These are phyloP conservation scores for Penicillium chermesinum DNA, from an alignment of 495 filamentous ascomycete genomes.

Conservation along the genomic window DNA sequence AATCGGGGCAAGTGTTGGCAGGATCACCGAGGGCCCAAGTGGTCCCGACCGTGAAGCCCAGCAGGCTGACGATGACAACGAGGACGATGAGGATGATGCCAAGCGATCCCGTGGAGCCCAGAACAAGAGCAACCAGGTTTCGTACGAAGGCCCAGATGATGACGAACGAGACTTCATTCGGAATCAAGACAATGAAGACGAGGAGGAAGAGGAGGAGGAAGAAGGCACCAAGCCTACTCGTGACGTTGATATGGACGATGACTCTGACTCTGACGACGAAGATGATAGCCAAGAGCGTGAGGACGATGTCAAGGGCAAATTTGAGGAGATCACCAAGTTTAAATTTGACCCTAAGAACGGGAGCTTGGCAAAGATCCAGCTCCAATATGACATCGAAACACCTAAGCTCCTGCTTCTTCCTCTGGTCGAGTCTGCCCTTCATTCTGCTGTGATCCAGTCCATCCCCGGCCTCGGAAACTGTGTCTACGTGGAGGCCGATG, in stretches of 20 bases:
- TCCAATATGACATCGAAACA: slow-evolving; percentile 75
- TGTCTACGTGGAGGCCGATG: slow-evolving; percentile 62
- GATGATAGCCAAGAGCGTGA: slow-evolving; percentile 51
- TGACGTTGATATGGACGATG: slow-evolving; percentile 31
- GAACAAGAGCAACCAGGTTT: slow-evolving; percentile 72
- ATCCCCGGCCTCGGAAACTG: slow-evolving; percentile 70
- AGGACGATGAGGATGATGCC: slow-evolving; percentile 80
- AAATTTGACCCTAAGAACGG: slow-evolving; percentile 72
- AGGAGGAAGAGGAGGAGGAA: slow-evolving; percentile 44
- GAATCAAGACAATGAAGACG: slow-evolving; percentile 38
- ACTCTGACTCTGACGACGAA: slow-evolving; percentile 37
- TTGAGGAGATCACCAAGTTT: slow-evolving; percentile 64
- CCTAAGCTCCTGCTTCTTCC: slow-evolving; percentile 92
- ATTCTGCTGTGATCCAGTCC: slow-evolving; percentile 77
- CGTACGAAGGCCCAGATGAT: slow-evolving; percentile 88
- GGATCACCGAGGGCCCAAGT: slow-evolving; percentile 55
- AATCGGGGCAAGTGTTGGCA: slow-evolving; percentile 72
- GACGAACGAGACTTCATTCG: slow-evolving; percentile 71
- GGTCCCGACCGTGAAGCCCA: slow-evolving; percentile 52
- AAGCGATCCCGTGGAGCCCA: slow-evolving; percentile 69
- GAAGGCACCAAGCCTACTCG: slow-evolving; percentile 17
- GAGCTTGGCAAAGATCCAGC: slow-evolving; percentile 68
- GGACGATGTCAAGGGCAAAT: slow-evolving; percentile 60
- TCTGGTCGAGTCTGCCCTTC: slow-evolving; percentile 73
- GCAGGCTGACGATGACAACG: slow-evolving; percentile 65